These are phyloP conservation scores for Plasmodium vinckei DNA, from an alignment of 169 alveolate species.

Conservation along the genomic window DNA sequence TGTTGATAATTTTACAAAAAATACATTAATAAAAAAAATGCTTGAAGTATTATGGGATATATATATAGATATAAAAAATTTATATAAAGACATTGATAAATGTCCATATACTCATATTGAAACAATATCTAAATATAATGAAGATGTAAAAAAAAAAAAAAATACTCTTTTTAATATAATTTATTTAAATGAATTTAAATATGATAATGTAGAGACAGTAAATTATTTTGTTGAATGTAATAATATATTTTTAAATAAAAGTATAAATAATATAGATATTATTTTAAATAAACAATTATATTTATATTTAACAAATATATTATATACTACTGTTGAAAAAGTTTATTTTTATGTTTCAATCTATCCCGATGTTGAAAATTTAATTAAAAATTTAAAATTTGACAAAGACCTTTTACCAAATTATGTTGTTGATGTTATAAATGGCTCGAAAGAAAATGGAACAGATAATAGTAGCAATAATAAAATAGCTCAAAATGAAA, in stretches of 20 bases:
- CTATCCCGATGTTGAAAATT: slow-evolving; percentile 13
- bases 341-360: background rate
- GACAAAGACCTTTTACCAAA: background rate
- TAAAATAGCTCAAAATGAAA: background rate
- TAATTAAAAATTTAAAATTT: slow-evolving; percentile 20
- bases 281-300: slow-evolving; percentile 35
- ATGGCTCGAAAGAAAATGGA: background rate
- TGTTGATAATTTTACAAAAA: background rate
- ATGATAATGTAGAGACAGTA: background rate
- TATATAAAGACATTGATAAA: slow-evolving; percentile 64
- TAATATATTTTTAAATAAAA: slow-evolving; percentile 34
- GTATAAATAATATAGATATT: slow-evolving; percentile 42
- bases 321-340: slow-evolving; percentile 5
- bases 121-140: slow-evolving; percentile 65
- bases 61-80: slow-evolving; percentile 57
- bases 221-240: slow-evolving; percentile 15
- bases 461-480: background rate
- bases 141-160: slow-evolving; percentile 59
- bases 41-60: slow-evolving; percentile 71
- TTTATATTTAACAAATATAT: slow-evolving; percentile 19
- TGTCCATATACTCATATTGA: slow-evolving; percentile 72
- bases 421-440: background rate
- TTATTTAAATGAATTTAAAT: slow-evolving; percentile 13
- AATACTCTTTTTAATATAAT: slow-evolving; percentile 34
- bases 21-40: slow-evolving; percentile 41